These are phyloP conservation scores for Suillus sp. DNA, from an alignment of 768 basidiomycete species.

Conservation along the genomic window DNA sequence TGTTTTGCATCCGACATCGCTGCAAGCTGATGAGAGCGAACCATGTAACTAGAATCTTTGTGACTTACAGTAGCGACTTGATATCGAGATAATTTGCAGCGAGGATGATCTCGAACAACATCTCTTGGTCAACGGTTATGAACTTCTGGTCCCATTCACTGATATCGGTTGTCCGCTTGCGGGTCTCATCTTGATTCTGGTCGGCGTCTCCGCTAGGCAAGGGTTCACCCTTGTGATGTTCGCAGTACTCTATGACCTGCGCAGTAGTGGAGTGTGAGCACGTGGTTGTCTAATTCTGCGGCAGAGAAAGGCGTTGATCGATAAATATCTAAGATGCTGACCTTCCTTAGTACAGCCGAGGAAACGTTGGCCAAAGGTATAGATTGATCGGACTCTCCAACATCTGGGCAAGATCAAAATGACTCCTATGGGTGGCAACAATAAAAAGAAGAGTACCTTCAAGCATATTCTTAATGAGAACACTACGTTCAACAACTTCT, in stretches of 20 bases:
- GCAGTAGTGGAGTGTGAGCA: neutral
- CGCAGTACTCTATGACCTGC: conserved; percentile 98
- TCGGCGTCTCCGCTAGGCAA: conserved; percentile 83
- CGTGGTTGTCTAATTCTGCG: neutral
- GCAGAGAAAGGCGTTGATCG: neutral
- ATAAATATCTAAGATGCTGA: conserved; percentile 27
- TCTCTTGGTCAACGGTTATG: conserved; percentile 98
- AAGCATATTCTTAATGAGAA: conserved; percentile 99
- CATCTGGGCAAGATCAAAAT: conserved; percentile 53
- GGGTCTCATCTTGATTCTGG: conserved; percentile 85
- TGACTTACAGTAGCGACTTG: conserved; percentile 90
- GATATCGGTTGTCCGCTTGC: conserved; percentile 98
- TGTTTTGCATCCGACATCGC: conserved; percentile 97
- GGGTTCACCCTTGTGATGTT: conserved; percentile 98
- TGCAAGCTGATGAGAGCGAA: conserved; percentile 33
- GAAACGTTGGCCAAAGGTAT: conserved; percentile 95
- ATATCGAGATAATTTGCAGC: conserved; percentile 99
- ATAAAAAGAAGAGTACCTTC: conserved; percentile 61
- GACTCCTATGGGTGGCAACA: neutral
- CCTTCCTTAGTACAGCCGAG: conserved; percentile 92
- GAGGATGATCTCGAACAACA: conserved; percentile 99
- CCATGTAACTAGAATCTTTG: conserved; percentile 3
- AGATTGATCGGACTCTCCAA: conserved; percentile 91
- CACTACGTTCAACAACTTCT: conserved; percentile 92
- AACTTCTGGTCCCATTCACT: conserved; percentile 99